Percentiles rank a stretch among this genome's conserved stretches.
Evolutionary conservation across 2,329 filamentous ascomycete species (phyloP).

Genomic region (Cordyceps farinosa): DNA sequence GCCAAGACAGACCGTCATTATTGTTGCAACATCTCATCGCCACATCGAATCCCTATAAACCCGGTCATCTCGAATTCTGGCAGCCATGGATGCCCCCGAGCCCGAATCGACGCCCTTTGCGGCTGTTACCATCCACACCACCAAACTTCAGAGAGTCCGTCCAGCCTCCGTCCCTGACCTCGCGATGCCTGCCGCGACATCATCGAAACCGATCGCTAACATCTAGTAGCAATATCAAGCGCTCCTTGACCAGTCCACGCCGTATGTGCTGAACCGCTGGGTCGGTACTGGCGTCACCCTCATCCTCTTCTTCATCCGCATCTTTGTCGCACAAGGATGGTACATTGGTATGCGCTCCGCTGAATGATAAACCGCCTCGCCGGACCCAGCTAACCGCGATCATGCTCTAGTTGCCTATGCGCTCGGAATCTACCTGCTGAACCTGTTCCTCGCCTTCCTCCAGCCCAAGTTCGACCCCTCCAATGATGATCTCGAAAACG

Average conservation of each 20-base stretch:
- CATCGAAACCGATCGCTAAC: conserved; percentile 22
- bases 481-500: conserved; percentile 83
- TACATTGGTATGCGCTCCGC: conserved; percentile 71
- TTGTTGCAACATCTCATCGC: neutral
- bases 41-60: neutral
- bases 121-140: conserved; percentile 82
- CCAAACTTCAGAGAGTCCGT: conserved; percentile 67
- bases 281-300: conserved; percentile 73
- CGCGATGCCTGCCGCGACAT: neutral
- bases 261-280: conserved; percentile 88
- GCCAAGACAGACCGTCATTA: neutral
- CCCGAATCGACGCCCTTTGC: conserved; percentile 89
- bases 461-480: conserved; percentile 98
- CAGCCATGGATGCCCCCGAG: conserved; percentile 77
- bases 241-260: conserved; percentile 89
- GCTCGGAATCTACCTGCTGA: conserved; percentile 96
- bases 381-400: conserved; percentile 1
- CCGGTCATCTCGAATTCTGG: neutral
- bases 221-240: conserved; percentile 78
- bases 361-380: neutral
- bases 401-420: conserved; percentile 77
- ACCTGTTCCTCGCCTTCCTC: conserved; percentile 97
- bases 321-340: conserved; percentile 93
- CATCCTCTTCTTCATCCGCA: conserved; percentile 79
- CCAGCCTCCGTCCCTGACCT: conserved; percentile 1